Evolutionary conservation across 371 early-diverging fungal species (phyloP).

Genomic region (Capillidium rhysosporum): DNA sequence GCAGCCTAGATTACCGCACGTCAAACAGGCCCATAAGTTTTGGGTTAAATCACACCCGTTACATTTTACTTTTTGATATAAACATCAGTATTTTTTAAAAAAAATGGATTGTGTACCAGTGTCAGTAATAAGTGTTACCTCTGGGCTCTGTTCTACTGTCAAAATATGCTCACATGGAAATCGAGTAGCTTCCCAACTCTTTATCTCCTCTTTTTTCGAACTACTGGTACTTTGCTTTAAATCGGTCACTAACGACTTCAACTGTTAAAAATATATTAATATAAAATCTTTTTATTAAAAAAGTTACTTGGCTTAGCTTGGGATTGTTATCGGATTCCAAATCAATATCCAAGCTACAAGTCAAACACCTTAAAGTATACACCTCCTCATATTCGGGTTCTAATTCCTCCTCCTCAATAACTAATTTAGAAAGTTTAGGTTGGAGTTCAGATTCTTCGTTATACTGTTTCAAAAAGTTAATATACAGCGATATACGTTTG

Average conservation of each 20-base stretch:
- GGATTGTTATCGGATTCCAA: not conserved
- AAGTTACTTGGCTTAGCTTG: not conserved
- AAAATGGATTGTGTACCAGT: not conserved
- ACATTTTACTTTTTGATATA: constrained; percentile 76
- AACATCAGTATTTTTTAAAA: not conserved
- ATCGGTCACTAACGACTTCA: constrained; percentile 32
- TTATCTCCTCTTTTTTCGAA: constrained; percentile 62
- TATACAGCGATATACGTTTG: too few relatives aligned
- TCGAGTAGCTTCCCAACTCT: constrained; percentile 82
- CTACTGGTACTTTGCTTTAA: constrained; percentile 61
- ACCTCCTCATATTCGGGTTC: too few relatives aligned
- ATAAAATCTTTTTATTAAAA: too few relatives aligned
- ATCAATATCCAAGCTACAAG: too few relatives aligned
- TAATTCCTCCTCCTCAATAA: not conserved
- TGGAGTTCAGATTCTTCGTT: not conserved
- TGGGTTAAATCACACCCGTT: constrained; percentile 68
- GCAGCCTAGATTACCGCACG: constrained; percentile 59
- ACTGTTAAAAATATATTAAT: constrained; percentile 15
- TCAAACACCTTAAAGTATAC: too few relatives aligned
- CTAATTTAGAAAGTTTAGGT: not conserved
- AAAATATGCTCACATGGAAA: constrained; percentile 63
- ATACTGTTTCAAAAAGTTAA: not conserved
- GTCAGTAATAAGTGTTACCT: constrained; percentile 19
- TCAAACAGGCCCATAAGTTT: constrained; percentile 63
- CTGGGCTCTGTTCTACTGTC: constrained; percentile 39